These are phyloP conservation scores for Antrodiella citrinella DNA, from an alignment of 768 basidiomycete species.

Conservation along the genomic window DNA sequence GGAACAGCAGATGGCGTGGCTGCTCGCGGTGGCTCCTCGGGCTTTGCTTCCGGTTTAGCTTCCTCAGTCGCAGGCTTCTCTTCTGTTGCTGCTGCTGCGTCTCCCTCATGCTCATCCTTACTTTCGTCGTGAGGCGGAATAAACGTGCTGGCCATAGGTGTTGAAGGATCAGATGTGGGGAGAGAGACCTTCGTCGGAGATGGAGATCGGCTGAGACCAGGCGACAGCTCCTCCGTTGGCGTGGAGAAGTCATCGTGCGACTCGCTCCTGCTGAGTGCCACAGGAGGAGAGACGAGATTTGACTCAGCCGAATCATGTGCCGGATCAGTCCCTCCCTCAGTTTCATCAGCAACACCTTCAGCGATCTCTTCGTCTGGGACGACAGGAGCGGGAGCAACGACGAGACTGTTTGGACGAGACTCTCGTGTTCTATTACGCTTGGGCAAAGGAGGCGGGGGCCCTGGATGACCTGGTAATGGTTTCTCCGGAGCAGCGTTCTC, in stretches of 20 bases:
- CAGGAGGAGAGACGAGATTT: conserved; percentile 2
- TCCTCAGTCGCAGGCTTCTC: background rate
- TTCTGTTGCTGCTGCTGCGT: background rate
- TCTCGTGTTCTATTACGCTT: conserved; percentile 10
- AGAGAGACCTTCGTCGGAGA: conserved; percentile 13
- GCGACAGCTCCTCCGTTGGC: conserved; percentile 17
- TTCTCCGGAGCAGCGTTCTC: conserved; percentile 15
- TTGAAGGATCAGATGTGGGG: conserved; percentile 14
- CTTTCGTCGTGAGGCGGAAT: background rate
- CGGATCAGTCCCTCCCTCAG: background rate
- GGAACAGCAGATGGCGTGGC: conserved; percentile 27
- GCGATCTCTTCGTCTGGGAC: background rate
- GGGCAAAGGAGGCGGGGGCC: conserved; percentile 25
- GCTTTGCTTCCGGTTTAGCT: background rate
- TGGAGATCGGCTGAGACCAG: conserved; percentile 1
- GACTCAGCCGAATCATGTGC: background rate
- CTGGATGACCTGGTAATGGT: background rate
- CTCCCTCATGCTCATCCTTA: background rate
- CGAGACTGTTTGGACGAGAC: background rate
- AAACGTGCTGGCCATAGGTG: conserved; percentile 2
- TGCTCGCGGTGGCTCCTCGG: conserved; percentile 2
- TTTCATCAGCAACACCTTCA: background rate
- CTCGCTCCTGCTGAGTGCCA: conserved; percentile 7
- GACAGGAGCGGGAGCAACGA: background rate
- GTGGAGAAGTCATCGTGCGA: conserved; percentile 19